Base-by-base conservation (phyloP, 2,329 filamentous ascomycete species). In the Peltaster fructicola region DNA sequence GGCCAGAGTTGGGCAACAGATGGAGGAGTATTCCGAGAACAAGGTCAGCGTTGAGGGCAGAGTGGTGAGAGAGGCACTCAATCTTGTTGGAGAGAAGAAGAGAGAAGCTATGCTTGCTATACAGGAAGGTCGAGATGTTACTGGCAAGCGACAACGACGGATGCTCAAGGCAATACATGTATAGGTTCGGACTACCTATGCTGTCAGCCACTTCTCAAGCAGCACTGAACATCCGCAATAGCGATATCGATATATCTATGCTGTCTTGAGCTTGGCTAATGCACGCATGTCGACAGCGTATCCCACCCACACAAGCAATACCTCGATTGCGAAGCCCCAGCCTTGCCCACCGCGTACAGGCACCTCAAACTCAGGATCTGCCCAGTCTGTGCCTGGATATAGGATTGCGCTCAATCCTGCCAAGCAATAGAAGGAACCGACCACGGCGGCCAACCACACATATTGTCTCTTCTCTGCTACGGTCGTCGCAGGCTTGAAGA, bases 11-110 rank as follows among this genome's bases (percentile, higher is more conserved):
- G 78, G 79, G 2, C 55, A 69, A 44, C 53, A 79, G 50, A 79
- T 98, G 77, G 71, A 68, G 22, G 70, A 73, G 31, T 98, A 82
- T 34, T 74, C 65, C 25, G 85, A 95, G 50, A 81, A 91, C 41
- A 80, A 80, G 1, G 88, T 98, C 27, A 95, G 81, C 53, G 56
- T 98, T n/a, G 85, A 95, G 59, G 78, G 74, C 2, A 64, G 88
- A 29, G 81, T 98, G 13, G 61, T 92, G 23, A 65, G 77, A 27
- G 84, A 91, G 35, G 72, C 74, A 17, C 56, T 98, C 45, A 93
- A 91, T 62, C 51, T 80, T 22, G 88, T 98, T 5, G 75, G 78
- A n/a, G 79, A 90, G 59, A 91, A 85, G 66, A 93, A 92, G 64
- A 67, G 84, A 29, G 82, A 93, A 54, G 88, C 85, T 1, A 48